Base-by-base conservation (phyloP, 805 yeast genomes). In the Vanderwaltozyma verrucispora region DNA sequence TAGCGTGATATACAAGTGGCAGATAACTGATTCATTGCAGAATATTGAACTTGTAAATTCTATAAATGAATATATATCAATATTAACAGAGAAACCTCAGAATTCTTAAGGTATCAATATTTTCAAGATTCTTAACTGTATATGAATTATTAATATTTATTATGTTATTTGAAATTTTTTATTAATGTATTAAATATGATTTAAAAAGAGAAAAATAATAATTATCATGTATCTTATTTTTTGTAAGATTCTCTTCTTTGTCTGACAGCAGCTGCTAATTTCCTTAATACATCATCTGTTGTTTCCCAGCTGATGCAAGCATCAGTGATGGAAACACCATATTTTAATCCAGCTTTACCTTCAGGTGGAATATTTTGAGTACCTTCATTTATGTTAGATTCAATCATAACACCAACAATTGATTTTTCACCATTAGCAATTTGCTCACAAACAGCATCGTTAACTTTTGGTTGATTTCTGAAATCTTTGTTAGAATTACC, bases 301-400 rank as follows among this genome's bases (percentile, higher is more conserved):
- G 76, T 68, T 37, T 82, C 92, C 86, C 95, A 85, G 42, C 85
- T 74, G 43, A 89, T 87, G 71, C 98, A 89, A 24, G 96, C 95
- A 63, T 89, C 98, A n/a, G 98, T 89, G 52, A 89, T 87, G 23
- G 95, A 83, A 45, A 87, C 84, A 45, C 98, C 98, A 65, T 89
- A 89, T 54, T 81, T 75, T 63, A 89, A 74, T 17, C 69, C 74
- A 38, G 69, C 70, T 56, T 80, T 80, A 38, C 95, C 95, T 40
- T 74, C 67, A 33, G 84, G 74, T 40, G 89, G 88, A 42, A 87
- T 87, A 54, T 82, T 78, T 69, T 92, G 98, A 66, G 94, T 80
- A 37, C 98, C 98, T 59, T 82, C 96, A 43, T 71, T 73, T 49
- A 92, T 74, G 59, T 89, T 84, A 41, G 94, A 80, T 70, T 92